Conservation (phyloP, 768 basidiomycete species). For the Russula sp. region DNA sequence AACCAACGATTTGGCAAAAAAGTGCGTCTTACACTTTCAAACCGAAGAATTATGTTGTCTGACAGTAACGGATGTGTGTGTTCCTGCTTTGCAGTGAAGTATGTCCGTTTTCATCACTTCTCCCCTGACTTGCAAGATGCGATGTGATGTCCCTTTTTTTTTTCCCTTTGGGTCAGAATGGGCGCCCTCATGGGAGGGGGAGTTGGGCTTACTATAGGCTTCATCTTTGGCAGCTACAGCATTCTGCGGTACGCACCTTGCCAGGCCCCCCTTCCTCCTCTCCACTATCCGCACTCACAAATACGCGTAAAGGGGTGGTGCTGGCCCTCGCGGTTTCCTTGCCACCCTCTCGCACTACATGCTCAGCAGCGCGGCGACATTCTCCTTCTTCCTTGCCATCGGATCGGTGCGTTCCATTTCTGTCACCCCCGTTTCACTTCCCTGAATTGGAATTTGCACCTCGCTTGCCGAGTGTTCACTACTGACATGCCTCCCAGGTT, state of each 20-base stretch:
- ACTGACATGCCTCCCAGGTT: constrained; percentile 43
- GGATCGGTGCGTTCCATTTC: constrained; percentile 58
- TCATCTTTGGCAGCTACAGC: constrained; percentile 92
- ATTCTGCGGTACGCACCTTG: constrained; percentile 64
- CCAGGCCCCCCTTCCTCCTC: neutral
- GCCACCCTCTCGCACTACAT: constrained; percentile 97
- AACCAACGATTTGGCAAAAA: constrained; percentile 24
- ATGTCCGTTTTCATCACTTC: constrained; percentile 23
- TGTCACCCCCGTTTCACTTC: neutral
- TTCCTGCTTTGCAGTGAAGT: constrained; percentile 47
- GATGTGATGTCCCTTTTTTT: neutral
- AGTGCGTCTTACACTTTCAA: constrained; percentile 11
- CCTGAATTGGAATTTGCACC: neutral
- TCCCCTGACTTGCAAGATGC: neutral
- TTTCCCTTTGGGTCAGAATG: constrained; percentile 49
- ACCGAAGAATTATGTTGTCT: neutral
- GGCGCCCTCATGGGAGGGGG: constrained; percentile 89
- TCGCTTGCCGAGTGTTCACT: neutral
- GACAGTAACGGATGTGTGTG: neutral
- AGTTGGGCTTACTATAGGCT: constrained; percentile 94
- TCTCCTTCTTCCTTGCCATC: constrained; percentile 94
- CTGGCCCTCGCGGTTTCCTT: constrained; percentile 83
- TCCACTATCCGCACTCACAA: neutral
- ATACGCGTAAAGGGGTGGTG: constrained; percentile 55
- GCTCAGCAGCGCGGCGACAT: constrained; percentile 95